These are phyloP conservation scores for Fusarium sp. DNA, from an alignment of 2,329 filamentous ascomycete genomes.

Conservation along the genomic window DNA sequence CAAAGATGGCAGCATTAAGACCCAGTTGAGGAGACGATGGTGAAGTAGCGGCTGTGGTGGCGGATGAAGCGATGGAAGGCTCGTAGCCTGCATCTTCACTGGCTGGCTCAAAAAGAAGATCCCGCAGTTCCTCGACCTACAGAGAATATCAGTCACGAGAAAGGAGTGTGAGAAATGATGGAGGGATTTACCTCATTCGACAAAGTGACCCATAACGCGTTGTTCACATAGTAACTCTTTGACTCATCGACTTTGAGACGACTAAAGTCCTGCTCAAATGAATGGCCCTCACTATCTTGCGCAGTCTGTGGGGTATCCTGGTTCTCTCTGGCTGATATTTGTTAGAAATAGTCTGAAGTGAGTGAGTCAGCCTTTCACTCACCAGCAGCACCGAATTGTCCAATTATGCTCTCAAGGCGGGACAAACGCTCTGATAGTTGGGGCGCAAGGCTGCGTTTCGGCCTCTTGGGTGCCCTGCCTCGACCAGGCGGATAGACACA, in stretches of 20 bases:
- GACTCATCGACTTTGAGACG: background rate
- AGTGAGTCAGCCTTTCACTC: background rate
- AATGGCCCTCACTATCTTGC: background rate
- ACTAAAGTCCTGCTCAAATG: background rate
- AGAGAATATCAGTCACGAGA: rapidly evolving
- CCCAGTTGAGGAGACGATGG: background rate
- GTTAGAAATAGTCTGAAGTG: rapidly evolving
- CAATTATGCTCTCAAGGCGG: background rate
- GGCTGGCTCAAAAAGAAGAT: background rate
- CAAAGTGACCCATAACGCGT: background rate
- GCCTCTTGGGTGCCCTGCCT: background rate
- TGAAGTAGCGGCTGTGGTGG: background rate
- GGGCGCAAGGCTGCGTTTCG: background rate
- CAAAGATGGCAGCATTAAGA: background rate
- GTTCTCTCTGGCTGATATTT: background rate
- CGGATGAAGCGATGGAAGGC: background rate
- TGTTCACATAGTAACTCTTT: background rate
- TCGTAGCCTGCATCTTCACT: background rate
- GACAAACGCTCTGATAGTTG: background rate
- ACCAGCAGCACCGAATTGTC: background rate
- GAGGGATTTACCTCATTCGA: background rate
- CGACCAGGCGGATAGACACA: background rate
- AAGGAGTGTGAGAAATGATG: too few relatives aligned
- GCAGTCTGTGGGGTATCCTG: background rate
- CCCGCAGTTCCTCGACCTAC: background rate